Conservation (phyloP, 805 yeast species). For the Clavispora carvajalis region DNA sequence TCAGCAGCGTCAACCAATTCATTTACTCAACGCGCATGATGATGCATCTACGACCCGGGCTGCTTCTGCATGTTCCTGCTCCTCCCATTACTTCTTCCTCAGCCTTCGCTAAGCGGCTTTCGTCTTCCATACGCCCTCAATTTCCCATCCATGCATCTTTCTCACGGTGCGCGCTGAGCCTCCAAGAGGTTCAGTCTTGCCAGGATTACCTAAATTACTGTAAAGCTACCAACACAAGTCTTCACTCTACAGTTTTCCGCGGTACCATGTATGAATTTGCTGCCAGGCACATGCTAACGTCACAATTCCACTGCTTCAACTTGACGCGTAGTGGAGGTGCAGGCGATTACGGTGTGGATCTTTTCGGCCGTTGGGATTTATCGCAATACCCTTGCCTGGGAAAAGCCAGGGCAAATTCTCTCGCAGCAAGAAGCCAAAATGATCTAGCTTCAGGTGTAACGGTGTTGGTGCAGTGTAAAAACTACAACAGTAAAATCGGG, state of each 20-base stretch:
- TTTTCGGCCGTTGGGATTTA: constrained; percentile 49
- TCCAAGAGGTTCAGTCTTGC: constrained; percentile 16
- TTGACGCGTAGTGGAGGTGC: constrained; percentile 49
- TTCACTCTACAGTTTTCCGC: constrained; percentile 40
- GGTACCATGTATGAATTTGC: constrained; percentile 55
- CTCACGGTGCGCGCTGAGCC: neutral
- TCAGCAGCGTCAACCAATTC: neutral
- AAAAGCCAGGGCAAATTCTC: neutral
- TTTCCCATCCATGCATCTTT: neutral
- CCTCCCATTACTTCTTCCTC: no score
- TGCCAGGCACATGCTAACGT: constrained; percentile 34
- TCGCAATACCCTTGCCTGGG: neutral
- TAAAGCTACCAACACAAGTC: constrained; percentile 13
- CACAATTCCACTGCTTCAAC: constrained; percentile 31
- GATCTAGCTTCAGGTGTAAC: constrained; percentile 26
- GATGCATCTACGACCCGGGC: neutral
- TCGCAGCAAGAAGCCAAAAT: neutral
- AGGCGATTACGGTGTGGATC: constrained; percentile 53
- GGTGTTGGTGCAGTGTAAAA: constrained; percentile 53
- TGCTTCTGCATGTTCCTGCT: neutral
- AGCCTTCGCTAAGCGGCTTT: no score
- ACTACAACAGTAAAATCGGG: constrained; percentile 38
- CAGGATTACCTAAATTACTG: constrained; percentile 29
- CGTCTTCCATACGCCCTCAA: no score
- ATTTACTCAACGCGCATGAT: neutral